A percentile compares a stretch with the other conserved stretches of the same genome.
Evolutionary conservation across 768 basidiomycete genomes (phyloP).

Genomic region (Trametes meyenii): DNA sequence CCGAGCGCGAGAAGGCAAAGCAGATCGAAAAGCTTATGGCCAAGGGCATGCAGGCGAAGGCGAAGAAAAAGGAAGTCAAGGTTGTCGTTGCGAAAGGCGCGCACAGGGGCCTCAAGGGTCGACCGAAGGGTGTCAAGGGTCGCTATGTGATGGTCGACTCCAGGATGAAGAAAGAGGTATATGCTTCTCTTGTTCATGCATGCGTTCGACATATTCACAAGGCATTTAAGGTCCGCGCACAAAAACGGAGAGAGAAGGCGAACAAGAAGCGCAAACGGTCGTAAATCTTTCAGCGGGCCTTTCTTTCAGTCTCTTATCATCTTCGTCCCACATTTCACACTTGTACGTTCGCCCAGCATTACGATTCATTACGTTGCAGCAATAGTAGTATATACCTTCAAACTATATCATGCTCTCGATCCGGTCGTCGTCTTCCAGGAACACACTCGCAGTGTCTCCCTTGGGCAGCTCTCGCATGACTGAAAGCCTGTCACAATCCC

Average conservation of each 20-base stretch:
- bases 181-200: conserved; percentile 26
- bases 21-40: conserved; percentile 92
- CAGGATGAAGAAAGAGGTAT: conserved; percentile 90
- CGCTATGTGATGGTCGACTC: conserved; percentile 94
- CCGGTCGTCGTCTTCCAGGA: not conserved
- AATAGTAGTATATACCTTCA: conserved; percentile 13
- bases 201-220: not conserved
- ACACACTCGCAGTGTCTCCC: not conserved
- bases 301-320: not conserved
- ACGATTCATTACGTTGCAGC: conserved; percentile 15
- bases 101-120: conserved; percentile 86
- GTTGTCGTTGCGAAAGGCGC: conserved; percentile 91
- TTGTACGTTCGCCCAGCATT: conserved; percentile 12
- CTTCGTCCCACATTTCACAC: not conserved
- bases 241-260: conserved; percentile 78
- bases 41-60: conserved; percentile 67
- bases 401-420: conserved; percentile 1
- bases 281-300: conserved; percentile 23
- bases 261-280: conserved; percentile 58
- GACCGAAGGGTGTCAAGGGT: conserved; percentile 96
- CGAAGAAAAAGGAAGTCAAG: conserved; percentile 73
- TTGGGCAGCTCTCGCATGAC: conserved; percentile 26
- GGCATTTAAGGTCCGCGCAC: conserved; percentile 67
- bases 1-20: conserved; percentile 93
- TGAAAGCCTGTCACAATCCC: conserved; percentile 48